Evolutionary conservation across 2,329 filamentous ascomycete species (phyloP).

Genomic region (Fonsecaea erecta): DNA sequence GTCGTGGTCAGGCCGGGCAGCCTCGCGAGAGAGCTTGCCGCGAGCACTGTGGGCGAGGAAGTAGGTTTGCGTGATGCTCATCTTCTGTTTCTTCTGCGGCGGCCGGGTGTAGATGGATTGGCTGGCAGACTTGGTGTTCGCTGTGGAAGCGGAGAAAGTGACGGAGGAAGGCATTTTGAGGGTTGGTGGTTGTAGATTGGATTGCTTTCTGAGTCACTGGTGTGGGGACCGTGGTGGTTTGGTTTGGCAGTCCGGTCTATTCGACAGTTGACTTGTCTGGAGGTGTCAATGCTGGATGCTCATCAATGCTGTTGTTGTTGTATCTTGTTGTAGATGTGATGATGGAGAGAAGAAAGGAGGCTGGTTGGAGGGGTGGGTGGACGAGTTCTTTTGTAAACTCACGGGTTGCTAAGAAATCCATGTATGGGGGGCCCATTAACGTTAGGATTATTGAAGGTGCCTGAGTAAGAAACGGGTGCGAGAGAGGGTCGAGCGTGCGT

Average conservation of each 20-base stretch:
- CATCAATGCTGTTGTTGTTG: constrained; percentile 17
- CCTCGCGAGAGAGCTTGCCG: constrained; percentile 92
- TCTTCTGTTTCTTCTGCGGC: constrained; percentile 66
- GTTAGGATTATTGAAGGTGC: constrained; percentile 30
- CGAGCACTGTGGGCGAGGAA: constrained; percentile 96
- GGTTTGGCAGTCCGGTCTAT: constrained; percentile 6
- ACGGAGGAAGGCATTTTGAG: constrained; percentile 39
- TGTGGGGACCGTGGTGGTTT: constrained; percentile 15
- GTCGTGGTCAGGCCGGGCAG: constrained; percentile 88
- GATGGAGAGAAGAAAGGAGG: constrained; percentile 22
- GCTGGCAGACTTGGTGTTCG: constrained; percentile 29
- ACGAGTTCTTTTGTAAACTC: constrained; percentile 34
- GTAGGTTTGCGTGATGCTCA: constrained; percentile 98
- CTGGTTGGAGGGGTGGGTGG: constrained; percentile 23
- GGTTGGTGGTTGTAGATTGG: constrained; percentile 10
- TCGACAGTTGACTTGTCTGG: constrained; percentile 6
- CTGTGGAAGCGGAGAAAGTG: constrained; percentile 35
- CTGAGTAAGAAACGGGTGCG: constrained; percentile 30
- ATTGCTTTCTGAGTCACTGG: constrained; percentile 31
- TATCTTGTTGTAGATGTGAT: constrained; percentile 15
- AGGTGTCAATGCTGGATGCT: constrained; percentile 11
- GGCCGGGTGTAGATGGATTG: constrained; percentile 38
- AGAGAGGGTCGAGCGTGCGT: constrained; percentile 20
- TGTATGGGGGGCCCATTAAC: constrained; percentile 17
- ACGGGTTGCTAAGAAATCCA: constrained; percentile 22